phyloP scores from a whole-genome alignment of 163 green algal genomes.

The Picocystis sp. region DNA sequence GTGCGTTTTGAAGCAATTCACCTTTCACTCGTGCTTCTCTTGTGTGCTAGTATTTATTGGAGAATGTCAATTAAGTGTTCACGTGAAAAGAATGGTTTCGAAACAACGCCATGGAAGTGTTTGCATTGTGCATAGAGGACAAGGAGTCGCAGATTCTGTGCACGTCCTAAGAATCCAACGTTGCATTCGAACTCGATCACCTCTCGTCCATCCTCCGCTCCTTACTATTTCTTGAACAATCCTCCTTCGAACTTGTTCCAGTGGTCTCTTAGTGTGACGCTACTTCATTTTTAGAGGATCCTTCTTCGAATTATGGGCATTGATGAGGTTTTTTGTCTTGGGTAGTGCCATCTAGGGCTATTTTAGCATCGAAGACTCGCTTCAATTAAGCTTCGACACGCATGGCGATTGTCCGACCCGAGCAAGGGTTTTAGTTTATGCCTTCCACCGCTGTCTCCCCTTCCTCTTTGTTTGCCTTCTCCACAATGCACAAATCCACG shows the following conservation, averaged over 20 bases:
- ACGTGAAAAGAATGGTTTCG: slow-evolving; percentile 72
- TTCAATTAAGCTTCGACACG: too few species aligned
- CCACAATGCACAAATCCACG: too few species aligned
- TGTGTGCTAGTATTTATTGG: slow-evolving; percentile 48
- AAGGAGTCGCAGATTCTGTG: slow-evolving; percentile 32
- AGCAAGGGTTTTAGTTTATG: too few species aligned
- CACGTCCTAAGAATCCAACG: not conserved
- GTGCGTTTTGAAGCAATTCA: slow-evolving; percentile 47
- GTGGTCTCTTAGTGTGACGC: slow-evolving; percentile 40
- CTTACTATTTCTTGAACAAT: slow-evolving; percentile 34
- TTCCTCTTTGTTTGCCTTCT: too few species aligned
- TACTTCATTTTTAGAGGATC: slow-evolving; percentile 10
- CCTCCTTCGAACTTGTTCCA: slow-evolving; percentile 36
- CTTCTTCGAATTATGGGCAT: too few species aligned
- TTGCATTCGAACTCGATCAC: slow-evolving; percentile 14
- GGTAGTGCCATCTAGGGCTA: too few species aligned
- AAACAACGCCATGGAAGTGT: slow-evolving; percentile 51
- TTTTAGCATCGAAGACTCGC: too few species aligned
- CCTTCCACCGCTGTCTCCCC: too few species aligned
- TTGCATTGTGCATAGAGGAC: slow-evolving; percentile 65
- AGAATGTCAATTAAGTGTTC: slow-evolving; percentile 53
- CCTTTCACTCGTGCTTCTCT: slow-evolving; percentile 27
- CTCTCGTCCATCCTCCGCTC: slow-evolving; percentile 4
- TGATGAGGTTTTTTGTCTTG: too few species aligned
- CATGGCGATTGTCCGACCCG: too few species aligned